Percentiles rank a stretch among this genome's conserved stretches.
Conservation (phyloP, 495 filamentous ascomycete genomes). For the Cladorrhinum samala region DNA sequence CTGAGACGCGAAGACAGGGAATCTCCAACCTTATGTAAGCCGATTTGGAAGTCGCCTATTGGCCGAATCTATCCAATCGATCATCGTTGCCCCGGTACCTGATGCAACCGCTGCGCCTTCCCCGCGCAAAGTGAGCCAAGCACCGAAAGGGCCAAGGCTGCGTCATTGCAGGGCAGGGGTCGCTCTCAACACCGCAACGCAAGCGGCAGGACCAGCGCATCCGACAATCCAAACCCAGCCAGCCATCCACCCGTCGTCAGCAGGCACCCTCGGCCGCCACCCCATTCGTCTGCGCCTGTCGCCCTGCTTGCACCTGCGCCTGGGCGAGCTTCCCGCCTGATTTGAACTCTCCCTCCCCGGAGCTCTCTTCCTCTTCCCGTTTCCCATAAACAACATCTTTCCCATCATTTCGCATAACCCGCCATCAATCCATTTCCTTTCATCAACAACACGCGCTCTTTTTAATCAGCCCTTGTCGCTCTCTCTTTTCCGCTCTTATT, state of each 20-base stretch:
- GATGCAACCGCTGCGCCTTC: not conserved
- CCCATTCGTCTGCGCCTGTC: not conserved
- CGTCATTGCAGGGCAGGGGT: constrained; percentile 2
- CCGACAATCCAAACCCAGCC: too few species aligned
- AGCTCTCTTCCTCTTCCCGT: not conserved
- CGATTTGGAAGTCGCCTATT: not conserved
- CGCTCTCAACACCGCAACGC: not conserved
- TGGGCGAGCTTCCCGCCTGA: not conserved
- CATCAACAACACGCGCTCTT: not conserved
- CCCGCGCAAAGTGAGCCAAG: not conserved
- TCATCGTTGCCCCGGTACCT: not conserved
- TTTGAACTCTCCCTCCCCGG: not conserved
- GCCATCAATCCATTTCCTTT: not conserved
- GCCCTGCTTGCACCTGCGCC: not conserved
- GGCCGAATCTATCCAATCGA: not conserved
- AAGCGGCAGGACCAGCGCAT: not conserved
- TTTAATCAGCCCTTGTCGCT: not conserved
- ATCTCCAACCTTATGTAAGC: not conserved
- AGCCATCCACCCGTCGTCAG: constrained; percentile 1
- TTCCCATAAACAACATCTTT: not conserved
- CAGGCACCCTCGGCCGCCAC: not conserved
- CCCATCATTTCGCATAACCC: not conserved
- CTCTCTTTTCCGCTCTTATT: not conserved
- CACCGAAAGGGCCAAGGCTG: constrained; percentile 1
- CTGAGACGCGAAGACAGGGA: too few species aligned